These are phyloP conservation scores for Calamus simplicifolius DNA, from an alignment of 176 grass and related monocot genomes.

Conservation along the genomic window DNA sequence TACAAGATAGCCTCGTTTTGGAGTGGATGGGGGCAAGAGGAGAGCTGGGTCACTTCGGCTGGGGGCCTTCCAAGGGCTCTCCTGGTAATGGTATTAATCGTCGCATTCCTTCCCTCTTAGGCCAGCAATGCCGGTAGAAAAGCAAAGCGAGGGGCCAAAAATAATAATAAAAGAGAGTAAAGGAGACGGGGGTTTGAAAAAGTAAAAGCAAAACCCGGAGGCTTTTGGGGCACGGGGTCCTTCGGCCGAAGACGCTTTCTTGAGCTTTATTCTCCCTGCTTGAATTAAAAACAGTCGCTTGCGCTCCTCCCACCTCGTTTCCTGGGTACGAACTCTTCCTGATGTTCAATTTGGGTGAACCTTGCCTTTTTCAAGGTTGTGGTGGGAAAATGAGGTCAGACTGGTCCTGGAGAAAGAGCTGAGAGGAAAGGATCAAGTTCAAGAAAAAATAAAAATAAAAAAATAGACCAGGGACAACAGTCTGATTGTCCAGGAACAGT, in stretches of 20 bases:
- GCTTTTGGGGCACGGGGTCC: conserved; percentile 33
- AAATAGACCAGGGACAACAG: too few species aligned
- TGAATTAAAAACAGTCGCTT: conserved; percentile 6
- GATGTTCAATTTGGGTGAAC: too few species aligned
- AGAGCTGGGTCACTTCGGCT: too few species aligned
- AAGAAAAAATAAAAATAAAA: too few species aligned
- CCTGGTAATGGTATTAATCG: neutral
- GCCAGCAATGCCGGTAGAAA: neutral
- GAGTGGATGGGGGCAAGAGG: too few species aligned
- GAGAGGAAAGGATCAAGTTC: too few species aligned
- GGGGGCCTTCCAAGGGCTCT: conserved; percentile 1
- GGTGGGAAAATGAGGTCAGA: too few species aligned
- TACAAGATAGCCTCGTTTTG: too few species aligned
- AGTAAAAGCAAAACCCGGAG: conserved; percentile 35
- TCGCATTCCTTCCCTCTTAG: neutral
- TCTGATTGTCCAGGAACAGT: too few species aligned
- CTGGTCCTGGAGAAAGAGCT: too few species aligned
- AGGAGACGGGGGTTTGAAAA: conserved; percentile 11
- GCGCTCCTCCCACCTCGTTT: neutral
- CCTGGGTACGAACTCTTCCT: neutral
- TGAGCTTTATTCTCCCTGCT: conserved; percentile 32
- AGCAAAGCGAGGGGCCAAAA: conserved; percentile 9
- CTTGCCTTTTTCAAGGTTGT: too few species aligned
- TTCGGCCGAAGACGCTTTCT: conserved; percentile 34
- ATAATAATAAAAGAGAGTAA: neutral